Conservation (phyloP, 345 rosid species). For the Ceriops zippeliana region DNA sequence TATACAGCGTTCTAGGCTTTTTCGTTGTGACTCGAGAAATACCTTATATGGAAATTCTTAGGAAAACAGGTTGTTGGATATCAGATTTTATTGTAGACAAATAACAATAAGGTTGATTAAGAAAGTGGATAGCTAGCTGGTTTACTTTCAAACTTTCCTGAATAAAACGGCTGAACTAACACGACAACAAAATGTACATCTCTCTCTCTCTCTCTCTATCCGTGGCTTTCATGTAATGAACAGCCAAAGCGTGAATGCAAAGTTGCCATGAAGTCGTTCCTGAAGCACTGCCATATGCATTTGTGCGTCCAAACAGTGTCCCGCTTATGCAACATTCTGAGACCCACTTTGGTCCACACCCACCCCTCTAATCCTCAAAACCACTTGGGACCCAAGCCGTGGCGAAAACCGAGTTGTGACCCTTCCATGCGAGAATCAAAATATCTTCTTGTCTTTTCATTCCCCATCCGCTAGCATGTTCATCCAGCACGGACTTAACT, state of each 20-base stretch:
- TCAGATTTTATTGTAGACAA: background rate
- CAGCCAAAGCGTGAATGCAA: background rate
- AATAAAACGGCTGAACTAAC: background rate
- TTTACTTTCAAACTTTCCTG: background rate
- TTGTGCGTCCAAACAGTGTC: background rate
- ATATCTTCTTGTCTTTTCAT: slow-evolving; percentile 66
- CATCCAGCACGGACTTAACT: slow-evolving; percentile 52
- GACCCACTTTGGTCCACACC: slow-evolving; percentile 8
- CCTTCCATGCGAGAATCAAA: slow-evolving; percentile 72
- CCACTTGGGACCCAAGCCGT: slow-evolving; percentile 50
- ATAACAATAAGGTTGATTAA: slow-evolving; percentile 2
- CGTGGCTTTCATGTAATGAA: slow-evolving; percentile 23
- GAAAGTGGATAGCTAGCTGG: slow-evolving; percentile 1
- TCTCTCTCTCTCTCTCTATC: slow-evolving; percentile 12
- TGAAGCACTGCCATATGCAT: slow-evolving; percentile 15
- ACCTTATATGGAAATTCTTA: background rate
- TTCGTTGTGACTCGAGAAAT: background rate
- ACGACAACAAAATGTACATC: slow-evolving; percentile 11
- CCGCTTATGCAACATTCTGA: slow-evolving; percentile 1
- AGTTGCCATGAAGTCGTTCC: slow-evolving; percentile 18
- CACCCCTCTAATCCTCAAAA: slow-evolving; percentile 16
- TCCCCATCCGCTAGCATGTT: slow-evolving; percentile 74
- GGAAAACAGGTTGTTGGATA: background rate
- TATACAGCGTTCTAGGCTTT: background rate
- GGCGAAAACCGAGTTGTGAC: slow-evolving; percentile 67